phyloP scores from a whole-genome alignment of 2,329 filamentous ascomycete genomes.

The Westerdykella ornata region DNA sequence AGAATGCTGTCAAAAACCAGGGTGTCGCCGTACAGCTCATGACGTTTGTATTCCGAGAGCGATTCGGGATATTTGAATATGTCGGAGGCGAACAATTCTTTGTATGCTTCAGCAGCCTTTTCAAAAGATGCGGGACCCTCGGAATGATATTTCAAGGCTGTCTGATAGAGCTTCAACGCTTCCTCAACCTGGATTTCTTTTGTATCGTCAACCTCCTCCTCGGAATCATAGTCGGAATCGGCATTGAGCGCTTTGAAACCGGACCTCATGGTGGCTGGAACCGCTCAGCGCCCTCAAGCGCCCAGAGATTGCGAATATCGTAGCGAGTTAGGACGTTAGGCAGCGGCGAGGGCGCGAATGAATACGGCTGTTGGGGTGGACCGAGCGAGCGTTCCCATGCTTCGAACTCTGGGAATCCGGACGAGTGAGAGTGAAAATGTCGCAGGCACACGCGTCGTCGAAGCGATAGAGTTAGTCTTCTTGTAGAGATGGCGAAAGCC shows the following conservation, averaged over 20 bases:
- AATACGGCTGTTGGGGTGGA: no score
- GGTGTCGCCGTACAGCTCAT: conserved; percentile 47
- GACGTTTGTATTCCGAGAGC: conserved; percentile 72
- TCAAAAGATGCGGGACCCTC: conserved; percentile 71
- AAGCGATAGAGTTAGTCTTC: no score
- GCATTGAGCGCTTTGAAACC: conserved; percentile 86
- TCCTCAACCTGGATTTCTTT: conserved; percentile 97
- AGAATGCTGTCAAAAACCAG: conserved; percentile 40
- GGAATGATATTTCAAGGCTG: conserved; percentile 81
- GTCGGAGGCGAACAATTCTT: conserved; percentile 78
- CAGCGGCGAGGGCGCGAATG: background rate
- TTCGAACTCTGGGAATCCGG: no score
- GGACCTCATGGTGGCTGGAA: conserved; percentile 18
- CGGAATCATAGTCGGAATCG: conserved; percentile 81
- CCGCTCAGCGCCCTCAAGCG: no score
- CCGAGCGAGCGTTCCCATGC: no score
- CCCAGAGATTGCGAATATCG: background rate
- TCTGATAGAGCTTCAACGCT: conserved; percentile 89
- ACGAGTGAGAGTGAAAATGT: no score
- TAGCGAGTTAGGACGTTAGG: conserved; percentile 1
- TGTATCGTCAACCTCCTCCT: conserved; percentile 89
- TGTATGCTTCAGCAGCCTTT: conserved; percentile 74
- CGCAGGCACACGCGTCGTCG: no score
- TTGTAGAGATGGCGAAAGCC: background rate
- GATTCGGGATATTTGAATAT: conserved; percentile 91